Percentiles rank a stretch among this genome's conserved stretches.
Conservation (phyloP, 345 rosid genomes). For the Rhodamnia rubescens region DNA sequence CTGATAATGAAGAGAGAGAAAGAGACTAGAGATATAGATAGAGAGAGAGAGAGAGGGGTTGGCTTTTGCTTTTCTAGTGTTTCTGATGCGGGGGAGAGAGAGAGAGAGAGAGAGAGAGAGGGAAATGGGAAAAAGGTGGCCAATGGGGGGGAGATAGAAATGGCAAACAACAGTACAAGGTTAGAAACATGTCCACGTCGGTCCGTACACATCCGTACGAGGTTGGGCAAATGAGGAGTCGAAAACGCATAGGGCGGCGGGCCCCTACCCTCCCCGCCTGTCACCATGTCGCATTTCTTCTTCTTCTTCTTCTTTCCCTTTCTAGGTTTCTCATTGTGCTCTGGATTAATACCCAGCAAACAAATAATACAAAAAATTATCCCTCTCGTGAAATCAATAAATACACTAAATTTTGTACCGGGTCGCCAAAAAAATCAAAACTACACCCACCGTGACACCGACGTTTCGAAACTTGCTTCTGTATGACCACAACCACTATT, state of each 20-base stretch:
- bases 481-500: no score
- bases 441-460: background rate
- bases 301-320: background rate
- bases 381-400: background rate
- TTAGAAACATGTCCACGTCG: background rate
- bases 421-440: no score
- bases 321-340: background rate
- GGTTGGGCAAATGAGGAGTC: background rate
- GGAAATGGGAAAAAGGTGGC: background rate
- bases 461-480: background rate
- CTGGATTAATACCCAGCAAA: no score
- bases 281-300: background rate
- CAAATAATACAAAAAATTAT: no score
- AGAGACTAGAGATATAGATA: background rate
- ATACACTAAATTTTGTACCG: background rate
- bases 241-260: background rate
- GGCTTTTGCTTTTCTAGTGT: background rate
- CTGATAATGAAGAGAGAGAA: background rate
- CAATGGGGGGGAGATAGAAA: background rate
- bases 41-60: background rate
- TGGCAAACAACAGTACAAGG: background rate
- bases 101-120: background rate
- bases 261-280: background rate
- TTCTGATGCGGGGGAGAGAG: background rate
- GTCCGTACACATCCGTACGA: slow-evolving; percentile 1